Evolutionary conservation across 306 rosid genomes (phyloP).

Genomic region (Rosa lucieae): DNA sequence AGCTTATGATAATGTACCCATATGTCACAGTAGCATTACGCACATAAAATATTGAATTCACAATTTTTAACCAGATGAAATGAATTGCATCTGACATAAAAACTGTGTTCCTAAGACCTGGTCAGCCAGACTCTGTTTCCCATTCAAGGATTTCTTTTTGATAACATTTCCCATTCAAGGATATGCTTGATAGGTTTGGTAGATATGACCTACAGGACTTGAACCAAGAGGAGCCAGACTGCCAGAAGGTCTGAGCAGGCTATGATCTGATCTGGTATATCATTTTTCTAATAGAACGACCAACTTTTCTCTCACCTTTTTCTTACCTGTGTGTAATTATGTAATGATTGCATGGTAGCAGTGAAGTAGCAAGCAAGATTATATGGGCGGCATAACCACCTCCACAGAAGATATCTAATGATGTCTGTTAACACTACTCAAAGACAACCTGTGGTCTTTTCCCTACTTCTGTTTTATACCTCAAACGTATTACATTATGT

Average conservation of each 20-base stretch:
- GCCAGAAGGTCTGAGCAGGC: background rate
- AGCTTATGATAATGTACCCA: background rate
- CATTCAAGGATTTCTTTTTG: too few species aligned
- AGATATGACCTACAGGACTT: constrained; percentile 1
- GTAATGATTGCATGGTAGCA: background rate
- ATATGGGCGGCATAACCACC: constrained; percentile 14
- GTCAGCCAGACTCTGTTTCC: background rate
- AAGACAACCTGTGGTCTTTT: background rate
- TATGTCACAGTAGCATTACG: too few species aligned
- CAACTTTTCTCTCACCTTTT: background rate
- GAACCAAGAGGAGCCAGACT: constrained; percentile 10
- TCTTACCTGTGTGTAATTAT: background rate
- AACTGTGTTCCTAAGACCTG: background rate
- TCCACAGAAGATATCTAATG: background rate
- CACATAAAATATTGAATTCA: background rate
- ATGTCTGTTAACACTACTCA: background rate
- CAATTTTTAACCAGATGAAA: background rate
- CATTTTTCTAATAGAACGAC: background rate
- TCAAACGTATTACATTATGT: background rate
- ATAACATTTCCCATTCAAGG: background rate
- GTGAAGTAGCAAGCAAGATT: constrained; percentile 2
- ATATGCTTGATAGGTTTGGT: background rate
- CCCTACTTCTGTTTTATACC: background rate
- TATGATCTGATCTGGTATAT: background rate
- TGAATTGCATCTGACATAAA: background rate